Percentiles rank a stretch among this genome's conserved stretches.
Conservation (phyloP, 495 filamentous ascomycete species). For the Pyrenula aspistea region DNA sequence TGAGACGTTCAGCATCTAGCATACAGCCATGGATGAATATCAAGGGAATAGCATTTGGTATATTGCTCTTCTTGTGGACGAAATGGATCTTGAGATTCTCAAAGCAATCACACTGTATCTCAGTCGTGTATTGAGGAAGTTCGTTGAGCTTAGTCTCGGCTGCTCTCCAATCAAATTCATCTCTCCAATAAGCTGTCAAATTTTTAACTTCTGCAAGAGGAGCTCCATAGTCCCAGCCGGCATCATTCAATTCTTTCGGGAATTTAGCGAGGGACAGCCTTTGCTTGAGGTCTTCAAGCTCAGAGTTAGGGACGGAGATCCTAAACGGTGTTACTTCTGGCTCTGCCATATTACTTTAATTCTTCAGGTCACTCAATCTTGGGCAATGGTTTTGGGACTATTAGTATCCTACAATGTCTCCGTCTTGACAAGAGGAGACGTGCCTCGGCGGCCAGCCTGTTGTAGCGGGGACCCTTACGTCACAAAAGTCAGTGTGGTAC, state of each 20-base stretch:
- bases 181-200: constrained; percentile 28
- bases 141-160: constrained; percentile 29
- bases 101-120: constrained; percentile 22
- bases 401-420: no score
- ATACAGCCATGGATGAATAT: constrained; percentile 53
- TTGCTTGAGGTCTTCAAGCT: constrained; percentile 23
- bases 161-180: constrained; percentile 24
- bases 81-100: constrained; percentile 31
- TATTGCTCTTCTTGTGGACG: constrained; percentile 42
- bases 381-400: no score
- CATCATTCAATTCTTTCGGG: constrained; percentile 28
- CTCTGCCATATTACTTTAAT: not conserved
- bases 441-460: no score
- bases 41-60: constrained; percentile 40
- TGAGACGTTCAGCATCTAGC: not conserved
- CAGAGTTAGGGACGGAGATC: constrained; percentile 26
- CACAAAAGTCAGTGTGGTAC: no score
- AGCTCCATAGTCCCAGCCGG: constrained; percentile 35
- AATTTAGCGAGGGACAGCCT: constrained; percentile 30
- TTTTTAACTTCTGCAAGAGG: constrained; percentile 35
- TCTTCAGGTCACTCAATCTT: no score
- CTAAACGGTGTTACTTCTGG: constrained; percentile 17
- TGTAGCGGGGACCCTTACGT: no score
- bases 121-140: constrained; percentile 22
- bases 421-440: no score